Evolutionary conservation across 306 rosid genomes (phyloP), one percentile per base, ranked within the genome.

Genomic region (Dicorynia guianensis): DNA sequence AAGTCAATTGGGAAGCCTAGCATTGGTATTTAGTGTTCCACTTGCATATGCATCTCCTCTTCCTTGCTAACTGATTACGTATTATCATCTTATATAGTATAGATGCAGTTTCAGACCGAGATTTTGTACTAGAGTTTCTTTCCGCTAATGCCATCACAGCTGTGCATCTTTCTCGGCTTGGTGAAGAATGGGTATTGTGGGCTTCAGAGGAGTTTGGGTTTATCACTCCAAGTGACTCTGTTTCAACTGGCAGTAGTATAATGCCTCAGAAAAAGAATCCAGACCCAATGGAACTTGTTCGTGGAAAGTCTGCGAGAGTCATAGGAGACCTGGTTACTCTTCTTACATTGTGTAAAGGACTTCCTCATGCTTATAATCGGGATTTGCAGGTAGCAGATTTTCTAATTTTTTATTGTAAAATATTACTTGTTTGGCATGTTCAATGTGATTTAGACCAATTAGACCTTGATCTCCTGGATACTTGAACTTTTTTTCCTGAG

Each of bases 221-320:
- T 72, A 77, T 95, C 79, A 90, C 92, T 4, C 97, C 99, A 55
- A 90, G 94, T 53, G 99, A 95, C 68, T 81, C 96, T 44, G 97
- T 95, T 81, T 95, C 97, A 58, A 95, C 97, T 12, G 99, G 97
- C 48, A 95, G 97, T 79, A 95, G 99, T 57, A 95, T 95, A 74
- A 95, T 95, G 99, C 99, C 99, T 83, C 99, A 95, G 89, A 92
- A 95, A 83, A 95, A 95, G 84, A 95, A 95, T 68, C 99, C 97
- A 34, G 99, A 90, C 78, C 99, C 99, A 53, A 95, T 95, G 99
- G 99, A 92, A 83, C 99, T 95, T 70, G 97, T 95, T 53, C 99
- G 99, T 54, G 97, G 97, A 57, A 95, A 95, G 82, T 92, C 97
- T 69, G 97, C 96, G 33, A 89, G 99, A 81, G 91, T 90, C 54